Percentiles rank a stretch among this genome's conserved stretches.
Evolutionary conservation across 257 asterid species (phyloP).

Genomic region (Solanum pinnatisectum): DNA sequence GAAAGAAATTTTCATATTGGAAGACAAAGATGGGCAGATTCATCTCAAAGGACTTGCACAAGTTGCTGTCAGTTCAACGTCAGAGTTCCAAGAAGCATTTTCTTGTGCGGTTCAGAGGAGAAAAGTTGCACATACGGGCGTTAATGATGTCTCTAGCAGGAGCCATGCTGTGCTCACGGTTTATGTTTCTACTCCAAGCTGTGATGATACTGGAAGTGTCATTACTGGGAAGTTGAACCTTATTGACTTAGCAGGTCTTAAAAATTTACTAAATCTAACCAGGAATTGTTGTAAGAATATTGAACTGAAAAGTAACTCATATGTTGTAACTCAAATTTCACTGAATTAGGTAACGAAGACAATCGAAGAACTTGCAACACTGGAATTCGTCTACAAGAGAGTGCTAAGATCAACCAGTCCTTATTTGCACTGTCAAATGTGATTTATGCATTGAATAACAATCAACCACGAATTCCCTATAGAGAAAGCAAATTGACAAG

Average conservation of each 20-base stretch:
- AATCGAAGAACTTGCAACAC: constrained; percentile 66
- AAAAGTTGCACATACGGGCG: constrained; percentile 63
- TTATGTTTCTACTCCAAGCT: constrained; percentile 31
- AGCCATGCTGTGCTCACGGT: constrained; percentile 78
- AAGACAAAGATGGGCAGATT: constrained; percentile 55
- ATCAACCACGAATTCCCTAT: constrained; percentile 54
- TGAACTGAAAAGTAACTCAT: neutral
- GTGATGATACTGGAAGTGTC: constrained; percentile 16
- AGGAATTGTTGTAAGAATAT: neutral
- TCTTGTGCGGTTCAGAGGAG: constrained; percentile 58
- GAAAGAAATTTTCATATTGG: constrained; percentile 59
- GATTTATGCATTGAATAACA: constrained; percentile 69
- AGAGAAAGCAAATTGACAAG: constrained; percentile 93
- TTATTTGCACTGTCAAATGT: constrained; percentile 84
- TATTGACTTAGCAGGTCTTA: constrained; percentile 88
- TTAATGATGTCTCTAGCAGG: constrained; percentile 82
- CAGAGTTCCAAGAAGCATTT: constrained; percentile 49
- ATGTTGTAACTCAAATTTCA: neutral
- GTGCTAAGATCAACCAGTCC: constrained; percentile 89
- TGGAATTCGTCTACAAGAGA: constrained; percentile 88
- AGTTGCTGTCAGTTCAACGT: constrained; percentile 35
- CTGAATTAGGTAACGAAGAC: constrained; percentile 71
- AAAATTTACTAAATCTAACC: neutral
- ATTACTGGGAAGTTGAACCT: constrained; percentile 76
- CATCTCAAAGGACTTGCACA: constrained; percentile 81